Percentiles rank a stretch among this genome's conserved stretches.
phyloP scores from a whole-genome alignment of 1,284 basidiomycete genomes.

The Irpex sp. region DNA sequence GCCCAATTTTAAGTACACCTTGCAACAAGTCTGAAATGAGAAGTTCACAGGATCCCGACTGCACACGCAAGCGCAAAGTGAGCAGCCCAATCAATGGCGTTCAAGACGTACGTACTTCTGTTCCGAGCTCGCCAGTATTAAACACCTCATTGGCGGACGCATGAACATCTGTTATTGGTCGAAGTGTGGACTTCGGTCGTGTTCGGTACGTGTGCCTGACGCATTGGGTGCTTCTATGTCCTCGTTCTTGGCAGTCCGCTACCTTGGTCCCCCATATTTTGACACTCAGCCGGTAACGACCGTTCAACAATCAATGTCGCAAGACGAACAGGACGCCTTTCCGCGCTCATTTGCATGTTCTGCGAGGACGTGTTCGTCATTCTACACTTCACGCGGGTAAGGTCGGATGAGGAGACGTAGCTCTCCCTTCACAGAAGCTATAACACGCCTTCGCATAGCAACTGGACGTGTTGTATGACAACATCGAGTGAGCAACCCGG shows the following conservation, averaged over 20 bases:
- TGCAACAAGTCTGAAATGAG: neutral
- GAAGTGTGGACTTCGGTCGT: neutral
- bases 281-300: slow-evolving; percentile 1
- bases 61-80: neutral
- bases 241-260: neutral
- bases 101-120: neutral
- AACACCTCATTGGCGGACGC: neutral
- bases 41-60: neutral
- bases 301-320: neutral
- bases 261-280: neutral
- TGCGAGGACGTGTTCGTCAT: neutral
- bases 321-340: neutral
- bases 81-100: neutral
- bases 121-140: slow-evolving; percentile 2
- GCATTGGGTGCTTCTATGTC: neutral
- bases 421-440: neutral
- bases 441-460: neutral
- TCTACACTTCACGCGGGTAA: neutral
- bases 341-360: neutral
- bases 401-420: neutral
- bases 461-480: neutral
- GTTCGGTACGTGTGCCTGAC: slow-evolving; percentile 2
- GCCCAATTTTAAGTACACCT: neutral
- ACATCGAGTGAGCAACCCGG: neutral
- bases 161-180: neutral